Evolutionary conservation across 306 rosid genomes (phyloP), one percentile per base, ranked within the genome.

Genomic region (Malus asiatica): DNA sequence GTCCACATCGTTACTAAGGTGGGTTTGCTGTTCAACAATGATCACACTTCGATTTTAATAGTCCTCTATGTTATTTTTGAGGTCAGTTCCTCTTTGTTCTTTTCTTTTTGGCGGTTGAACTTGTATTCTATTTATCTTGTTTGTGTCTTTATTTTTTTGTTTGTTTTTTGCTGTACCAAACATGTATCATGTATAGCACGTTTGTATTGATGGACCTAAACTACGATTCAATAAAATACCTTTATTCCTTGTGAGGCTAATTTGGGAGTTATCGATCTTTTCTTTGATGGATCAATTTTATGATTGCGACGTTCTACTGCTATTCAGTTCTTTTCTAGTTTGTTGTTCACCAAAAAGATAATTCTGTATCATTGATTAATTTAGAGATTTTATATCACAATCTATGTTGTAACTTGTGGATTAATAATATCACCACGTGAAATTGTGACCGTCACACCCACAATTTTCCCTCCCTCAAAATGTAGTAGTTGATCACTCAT

Each of bases 121-220:
- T n/a, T 82, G 65, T 73, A 73, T 80, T 75, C n/a, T 67, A 66
- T 51, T 71, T 66, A 75, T 80, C 70, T 71, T 76, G 78, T 82
- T 81, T 85, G 86, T 77, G 13, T 80, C 81, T 76, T 82, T 19
- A 78, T 75, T 78, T 77, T 27, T 76, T 75, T 69, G 25, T 61
- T 77, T 9, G 6, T 75, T 78, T 77, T 27, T 76, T 73, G 79
- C 29, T 69, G 29, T 81, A 78, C 72, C 71, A 60, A 52, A 61
- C 70, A 44, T 74, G 55, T 52, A 46, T 67, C 81, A 20, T 70
- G 73, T 81, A 74, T 74, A 71, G 77, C 78, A 70, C 16, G 81
- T 77, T 80, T 61, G 78, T 59, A 77, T 72, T 72, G 61, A 45
- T 22, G 75, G 44, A 79, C 68, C 66, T 52, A 70, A 70, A 72